These are phyloP conservation scores for Nakazawaea ernobii DNA, from an alignment of 805 yeast genomes.

Conservation along the genomic window DNA sequence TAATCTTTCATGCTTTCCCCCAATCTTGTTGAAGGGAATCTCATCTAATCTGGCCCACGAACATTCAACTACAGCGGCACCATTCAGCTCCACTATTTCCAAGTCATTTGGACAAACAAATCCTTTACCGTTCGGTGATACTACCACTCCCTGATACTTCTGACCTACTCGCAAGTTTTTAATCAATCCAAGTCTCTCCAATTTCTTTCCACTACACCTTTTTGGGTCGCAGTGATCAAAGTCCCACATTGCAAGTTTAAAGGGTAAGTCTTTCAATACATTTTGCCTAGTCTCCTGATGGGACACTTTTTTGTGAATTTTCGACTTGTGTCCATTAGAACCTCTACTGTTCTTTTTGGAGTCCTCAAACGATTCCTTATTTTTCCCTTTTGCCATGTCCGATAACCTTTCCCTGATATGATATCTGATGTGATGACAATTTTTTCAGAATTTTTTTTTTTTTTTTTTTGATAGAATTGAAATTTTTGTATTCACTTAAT, in stretches of 20 bases:
- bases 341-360: conserved; percentile 29
- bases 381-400: conserved; percentile 52
- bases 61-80: conserved; percentile 98
- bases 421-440: neutral
- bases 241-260: conserved; percentile 97
- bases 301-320: conserved; percentile 40
- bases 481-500: too few relatives aligned
- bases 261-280: conserved; percentile 48
- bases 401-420: conserved; percentile 3
- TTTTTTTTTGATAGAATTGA: too few relatives aligned
- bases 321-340: conserved; percentile 52
- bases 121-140: conserved; percentile 86
- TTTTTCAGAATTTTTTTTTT: too few relatives aligned
- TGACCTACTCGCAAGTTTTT: conserved; percentile 82
- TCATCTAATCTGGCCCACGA: conserved; percentile 98
- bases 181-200: conserved; percentile 83
- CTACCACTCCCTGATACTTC: conserved; percentile 84
- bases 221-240: conserved; percentile 98
- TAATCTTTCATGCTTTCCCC: conserved; percentile 82
- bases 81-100: conserved; percentile 68
- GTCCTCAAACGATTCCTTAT: conserved; percentile 36
- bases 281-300: conserved; percentile 23
- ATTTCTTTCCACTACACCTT: conserved; percentile 91
- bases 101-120: conserved; percentile 87
- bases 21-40: conserved; percentile 89